Conservation (phyloP, 164 flowering plant genomes). For the Magnolia kwangsiensis region DNA sequence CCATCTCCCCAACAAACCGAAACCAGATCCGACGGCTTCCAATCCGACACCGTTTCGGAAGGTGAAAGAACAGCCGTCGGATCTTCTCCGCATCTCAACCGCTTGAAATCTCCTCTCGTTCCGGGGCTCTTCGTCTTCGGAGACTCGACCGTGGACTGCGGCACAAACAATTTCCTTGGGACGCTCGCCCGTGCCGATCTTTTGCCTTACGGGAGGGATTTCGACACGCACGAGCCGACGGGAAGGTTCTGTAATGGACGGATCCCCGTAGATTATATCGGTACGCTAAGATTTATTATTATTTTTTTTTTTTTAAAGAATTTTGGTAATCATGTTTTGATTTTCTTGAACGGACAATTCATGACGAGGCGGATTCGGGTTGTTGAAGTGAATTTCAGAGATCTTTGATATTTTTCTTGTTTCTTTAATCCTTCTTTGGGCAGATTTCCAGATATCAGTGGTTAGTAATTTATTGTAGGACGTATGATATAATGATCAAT, state of each 20-base stretch:
- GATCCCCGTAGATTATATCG: slow-evolving; percentile 83
- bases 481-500: no score
- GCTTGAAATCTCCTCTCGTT: slow-evolving; percentile 25
- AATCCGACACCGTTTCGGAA: background rate
- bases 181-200: slow-evolving; percentile 79
- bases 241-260: slow-evolving; percentile 92
- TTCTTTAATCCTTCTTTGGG: background rate
- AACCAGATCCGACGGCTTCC: background rate
- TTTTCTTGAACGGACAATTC: background rate
- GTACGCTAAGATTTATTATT: slow-evolving; percentile 24
- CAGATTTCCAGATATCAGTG: background rate
- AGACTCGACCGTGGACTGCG: slow-evolving; percentile 85
- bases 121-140: slow-evolving; percentile 83
- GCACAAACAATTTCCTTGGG: slow-evolving; percentile 70
- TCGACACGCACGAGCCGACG: slow-evolving; percentile 79
- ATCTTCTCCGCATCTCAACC: background rate
- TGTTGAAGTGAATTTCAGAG: background rate
- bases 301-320: background rate
- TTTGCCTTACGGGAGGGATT: slow-evolving; percentile 83
- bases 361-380: background rate
- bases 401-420: background rate
- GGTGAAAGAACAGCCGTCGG: background rate
- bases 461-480: no score
- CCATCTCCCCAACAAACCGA: background rate
- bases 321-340: background rate